A percentile compares a stretch with the other conserved stretches of the same genome.
Evolutionary conservation across 139 green algal species (phyloP).

Genomic region (Chlamydomonas urium): DNA sequence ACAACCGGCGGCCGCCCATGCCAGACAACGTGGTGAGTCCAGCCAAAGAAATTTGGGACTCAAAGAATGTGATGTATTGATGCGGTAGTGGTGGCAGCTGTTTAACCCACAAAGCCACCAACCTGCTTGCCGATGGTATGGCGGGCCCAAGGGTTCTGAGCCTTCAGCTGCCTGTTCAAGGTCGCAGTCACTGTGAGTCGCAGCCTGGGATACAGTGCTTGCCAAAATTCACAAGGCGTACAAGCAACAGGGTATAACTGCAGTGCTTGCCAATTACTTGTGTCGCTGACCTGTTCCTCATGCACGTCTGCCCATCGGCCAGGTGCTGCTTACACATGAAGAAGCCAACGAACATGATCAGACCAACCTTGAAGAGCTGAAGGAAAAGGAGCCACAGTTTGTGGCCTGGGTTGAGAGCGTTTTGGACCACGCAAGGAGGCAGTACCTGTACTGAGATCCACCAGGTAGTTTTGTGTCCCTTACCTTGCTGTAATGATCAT

Average conservation of each 20-base stretch:
- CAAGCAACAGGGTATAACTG: too few species aligned
- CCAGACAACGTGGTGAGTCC: constrained; percentile 81
- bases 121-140: neutral
- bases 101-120: neutral
- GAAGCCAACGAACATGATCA: constrained; percentile 1
- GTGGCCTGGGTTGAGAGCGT: neutral
- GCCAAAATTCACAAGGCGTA: too few species aligned
- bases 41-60: neutral
- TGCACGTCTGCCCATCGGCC: neutral
- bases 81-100: neutral
- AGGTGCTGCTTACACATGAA: neutral
- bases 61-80: neutral
- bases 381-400: neutral
- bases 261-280: constrained; percentile 1
- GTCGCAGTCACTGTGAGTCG: neutral
- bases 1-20: constrained; percentile 44
- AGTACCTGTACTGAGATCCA: constrained; percentile 6
- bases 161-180: neutral
- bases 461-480: too few species aligned
- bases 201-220: too few species aligned
- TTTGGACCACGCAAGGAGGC: constrained; percentile 1
- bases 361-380: neutral
- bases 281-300: neutral
- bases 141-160: neutral
- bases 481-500: neutral